phyloP scores from a whole-genome alignment of 2,329 filamentous ascomycete genomes.

The Cladosporium sp. region DNA sequence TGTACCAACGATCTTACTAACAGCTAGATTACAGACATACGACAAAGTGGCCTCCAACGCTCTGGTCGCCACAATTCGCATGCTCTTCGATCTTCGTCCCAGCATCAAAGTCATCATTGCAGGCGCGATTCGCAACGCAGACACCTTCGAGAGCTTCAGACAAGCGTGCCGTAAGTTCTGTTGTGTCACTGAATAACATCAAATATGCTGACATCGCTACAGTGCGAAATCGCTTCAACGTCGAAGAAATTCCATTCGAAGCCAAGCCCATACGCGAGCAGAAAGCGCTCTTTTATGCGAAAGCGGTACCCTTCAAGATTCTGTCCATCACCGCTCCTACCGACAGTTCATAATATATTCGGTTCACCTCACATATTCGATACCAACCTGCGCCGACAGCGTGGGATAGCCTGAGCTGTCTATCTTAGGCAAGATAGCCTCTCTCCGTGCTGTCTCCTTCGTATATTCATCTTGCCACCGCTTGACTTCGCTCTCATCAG shows the following conservation, averaged over 20 bases:
- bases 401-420: slow-evolving; percentile 32
- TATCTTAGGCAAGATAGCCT: slow-evolving; percentile 30
- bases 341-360: not conserved
- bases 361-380: slow-evolving; percentile 26
- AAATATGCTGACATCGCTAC: not conserved
- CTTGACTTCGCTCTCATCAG: slow-evolving; percentile 33
- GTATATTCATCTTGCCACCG: slow-evolving; percentile 32
- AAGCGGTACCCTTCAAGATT: slow-evolving; percentile 37
- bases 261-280: slow-evolving; percentile 36
- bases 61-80: slow-evolving; percentile 64
- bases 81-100: slow-evolving; percentile 61
- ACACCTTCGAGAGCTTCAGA: slow-evolving; percentile 67
- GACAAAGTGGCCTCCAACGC: slow-evolving; percentile 64
- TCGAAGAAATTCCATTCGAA: slow-evolving; percentile 35
- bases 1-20: slow-evolving; percentile 6
- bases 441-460: slow-evolving; percentile 33
- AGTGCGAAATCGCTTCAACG: slow-evolving; percentile 36
- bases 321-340: slow-evolving; percentile 21
- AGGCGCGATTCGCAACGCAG: slow-evolving; percentile 68
- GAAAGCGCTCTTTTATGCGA: slow-evolving; percentile 38
- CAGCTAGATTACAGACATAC: slow-evolving; percentile 59
- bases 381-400: slow-evolving; percentile 29
- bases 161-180: slow-evolving; percentile 54
- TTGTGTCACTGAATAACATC: not conserved
- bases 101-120: slow-evolving; percentile 63